Base-by-base conservation (phyloP, 2,329 filamentous ascomycete species). In the Botryotinia calthae region DNA sequence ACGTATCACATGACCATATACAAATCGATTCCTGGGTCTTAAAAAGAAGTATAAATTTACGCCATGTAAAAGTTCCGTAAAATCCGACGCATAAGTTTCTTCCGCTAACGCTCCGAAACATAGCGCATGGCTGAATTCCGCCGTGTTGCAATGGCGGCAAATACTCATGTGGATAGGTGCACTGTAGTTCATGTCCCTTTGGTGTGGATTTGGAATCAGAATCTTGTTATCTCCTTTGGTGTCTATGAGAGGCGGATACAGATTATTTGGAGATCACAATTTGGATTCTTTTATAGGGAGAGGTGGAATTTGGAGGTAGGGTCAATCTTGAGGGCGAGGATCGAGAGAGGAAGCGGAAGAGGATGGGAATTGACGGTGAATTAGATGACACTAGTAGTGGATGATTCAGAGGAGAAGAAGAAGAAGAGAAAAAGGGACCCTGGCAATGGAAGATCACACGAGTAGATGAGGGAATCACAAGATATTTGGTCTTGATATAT, bases 401-500 rank as follows among this genome's bases (percentile, higher is more conserved):
- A 51, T 14, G 48, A 6, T 4, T 51, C 25, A 14, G 7, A n/a
- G 25, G 10, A 51, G 25, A 10, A 12, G 20, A 22, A 48, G 9
- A 25, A 48, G 0, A 25, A 25, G 46, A 48, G 46, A 48, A 48
- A 4, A 4, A 25, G 46, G 4, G 46, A 4, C 12, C 25, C 25
- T 14, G 9, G 25, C 4, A 51, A n/a, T n/a, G 10, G 48, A n/a
- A 5, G 4, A 5, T n/a, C 5, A 5, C 12, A 2, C 14, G 48
- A n/a, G 12, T 14, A 25, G 14, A 16, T 51, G 12, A n/a, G 14
- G 14, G 12, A 7, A n/a, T 7, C 14, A 14, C 2, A 16, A n/a
- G 25, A 2, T n/a, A 2, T n/a, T 7, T 2, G 6, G 4, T n/a
- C 25, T 14, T n/a, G 10, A n/a, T 0, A 51, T n/a, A 25, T 1